A percentile compares a stretch with the other conserved stretches of the same genome.
Evolutionary conservation across 345 rosid species (phyloP).

Genomic region (Garcia nutans): DNA sequence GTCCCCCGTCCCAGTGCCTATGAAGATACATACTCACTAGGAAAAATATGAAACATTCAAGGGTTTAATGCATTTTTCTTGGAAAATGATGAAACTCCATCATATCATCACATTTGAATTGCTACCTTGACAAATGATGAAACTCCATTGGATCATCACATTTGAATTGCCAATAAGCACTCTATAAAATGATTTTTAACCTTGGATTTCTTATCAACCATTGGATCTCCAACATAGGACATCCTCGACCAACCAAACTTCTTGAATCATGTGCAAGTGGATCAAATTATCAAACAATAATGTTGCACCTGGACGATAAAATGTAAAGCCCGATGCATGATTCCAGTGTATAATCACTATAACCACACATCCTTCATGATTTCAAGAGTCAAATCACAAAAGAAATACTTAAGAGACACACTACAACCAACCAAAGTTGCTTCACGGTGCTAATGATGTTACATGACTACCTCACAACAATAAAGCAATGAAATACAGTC

Average conservation of each 20-base stretch:
- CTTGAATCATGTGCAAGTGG: neutral
- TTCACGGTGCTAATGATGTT: neutral
- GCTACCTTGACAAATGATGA: neutral
- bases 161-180: neutral
- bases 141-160: neutral
- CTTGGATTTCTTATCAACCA: neutral
- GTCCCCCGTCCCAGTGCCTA: no score
- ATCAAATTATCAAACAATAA: neutral
- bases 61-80: no score
- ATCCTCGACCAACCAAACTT: neutral
- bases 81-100: no score
- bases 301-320: neutral
- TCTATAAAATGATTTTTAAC: neutral
- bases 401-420: neutral
- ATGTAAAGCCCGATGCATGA: neutral
- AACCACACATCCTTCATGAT: neutral
- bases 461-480: neutral
- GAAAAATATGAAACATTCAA: no score
- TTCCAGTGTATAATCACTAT: neutral
- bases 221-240: neutral
- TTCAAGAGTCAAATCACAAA: neutral
- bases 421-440: neutral
- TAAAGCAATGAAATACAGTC: neutral
- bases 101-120: no score
- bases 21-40: no score